Evolutionary conservation across 495 filamentous ascomycete species (phyloP).

Genomic region (Hyaloscypha hepaticicola): DNA sequence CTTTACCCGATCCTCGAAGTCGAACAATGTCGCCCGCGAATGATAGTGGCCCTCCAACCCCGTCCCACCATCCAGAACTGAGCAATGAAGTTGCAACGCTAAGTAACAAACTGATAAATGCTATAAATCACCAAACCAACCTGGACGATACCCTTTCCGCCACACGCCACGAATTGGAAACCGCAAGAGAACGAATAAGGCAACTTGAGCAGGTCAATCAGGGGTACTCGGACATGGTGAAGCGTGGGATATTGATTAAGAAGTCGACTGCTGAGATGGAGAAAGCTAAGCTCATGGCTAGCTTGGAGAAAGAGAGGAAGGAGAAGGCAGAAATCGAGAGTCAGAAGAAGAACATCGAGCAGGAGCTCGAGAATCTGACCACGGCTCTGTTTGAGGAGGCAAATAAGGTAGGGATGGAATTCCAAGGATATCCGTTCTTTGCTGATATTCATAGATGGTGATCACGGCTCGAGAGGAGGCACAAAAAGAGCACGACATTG

Average conservation of each 20-base stretch:
- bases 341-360: constrained; percentile 71
- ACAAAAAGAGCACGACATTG: constrained; percentile 68
- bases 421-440: constrained; percentile 10
- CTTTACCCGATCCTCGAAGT: constrained; percentile 33
- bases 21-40: constrained; percentile 29
- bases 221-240: constrained; percentile 69
- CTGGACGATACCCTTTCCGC: constrained; percentile 84
- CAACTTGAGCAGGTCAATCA: constrained; percentile 62
- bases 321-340: constrained; percentile 61
- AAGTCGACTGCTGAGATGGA: constrained; percentile 69
- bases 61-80: constrained; percentile 31
- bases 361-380: constrained; percentile 86
- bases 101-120: constrained; percentile 92
- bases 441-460: constrained; percentile 71
- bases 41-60: constrained; percentile 17
- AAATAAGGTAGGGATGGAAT: constrained; percentile 59
- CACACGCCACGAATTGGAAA: constrained; percentile 79
- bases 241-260: constrained; percentile 68
- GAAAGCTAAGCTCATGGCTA: constrained; percentile 59
- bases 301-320: constrained; percentile 61
- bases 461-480: constrained; percentile 64
- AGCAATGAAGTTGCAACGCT: constrained; percentile 80
- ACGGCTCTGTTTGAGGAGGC: constrained; percentile 93
- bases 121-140: constrained; percentile 94
- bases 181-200: constrained; percentile 64